Percentiles rank a stretch among this genome's conserved stretches.
These are phyloP conservation scores for Eimeria sp. DNA, from an alignment of 169 alveolate species.

Conservation along the genomic window DNA sequence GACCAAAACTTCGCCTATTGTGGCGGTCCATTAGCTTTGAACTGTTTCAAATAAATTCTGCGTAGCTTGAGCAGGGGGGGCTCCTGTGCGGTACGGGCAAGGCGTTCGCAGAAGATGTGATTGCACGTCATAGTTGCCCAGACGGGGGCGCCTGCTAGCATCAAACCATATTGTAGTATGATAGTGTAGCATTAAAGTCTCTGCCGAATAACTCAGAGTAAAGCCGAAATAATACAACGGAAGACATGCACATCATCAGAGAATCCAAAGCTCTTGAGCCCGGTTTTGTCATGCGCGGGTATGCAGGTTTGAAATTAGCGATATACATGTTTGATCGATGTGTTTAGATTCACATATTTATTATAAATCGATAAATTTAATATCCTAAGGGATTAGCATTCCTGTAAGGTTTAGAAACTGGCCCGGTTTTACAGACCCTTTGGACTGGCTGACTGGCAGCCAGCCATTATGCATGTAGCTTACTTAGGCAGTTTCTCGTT, in stretches of 20 bases:
- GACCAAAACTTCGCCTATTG: background rate
- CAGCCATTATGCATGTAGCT: background rate
- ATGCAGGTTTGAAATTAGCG: background rate
- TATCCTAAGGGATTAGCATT: background rate
- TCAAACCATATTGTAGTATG: background rate
- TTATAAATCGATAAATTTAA: background rate
- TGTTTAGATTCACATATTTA: background rate
- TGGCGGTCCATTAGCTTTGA: background rate
- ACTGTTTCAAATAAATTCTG: background rate
- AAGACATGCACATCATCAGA: background rate
- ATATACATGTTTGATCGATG: background rate
- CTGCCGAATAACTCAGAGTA: background rate
- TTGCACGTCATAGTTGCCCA: background rate
- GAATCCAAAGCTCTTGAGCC: background rate
- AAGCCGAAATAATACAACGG: background rate
- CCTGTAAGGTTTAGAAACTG: background rate
- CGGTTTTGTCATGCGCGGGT: background rate
- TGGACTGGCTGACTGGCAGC: constrained; percentile 3
- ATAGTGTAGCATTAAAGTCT: background rate
- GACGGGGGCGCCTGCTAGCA: background rate
- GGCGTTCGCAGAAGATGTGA: background rate
- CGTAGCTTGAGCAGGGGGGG: background rate
- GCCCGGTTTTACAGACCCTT: background rate
- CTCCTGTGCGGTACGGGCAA: background rate
- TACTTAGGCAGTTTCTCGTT: background rate